Evolutionary conservation across 352 stramenopile species (phyloP).

Genomic region (Pythium guiyangense): DNA sequence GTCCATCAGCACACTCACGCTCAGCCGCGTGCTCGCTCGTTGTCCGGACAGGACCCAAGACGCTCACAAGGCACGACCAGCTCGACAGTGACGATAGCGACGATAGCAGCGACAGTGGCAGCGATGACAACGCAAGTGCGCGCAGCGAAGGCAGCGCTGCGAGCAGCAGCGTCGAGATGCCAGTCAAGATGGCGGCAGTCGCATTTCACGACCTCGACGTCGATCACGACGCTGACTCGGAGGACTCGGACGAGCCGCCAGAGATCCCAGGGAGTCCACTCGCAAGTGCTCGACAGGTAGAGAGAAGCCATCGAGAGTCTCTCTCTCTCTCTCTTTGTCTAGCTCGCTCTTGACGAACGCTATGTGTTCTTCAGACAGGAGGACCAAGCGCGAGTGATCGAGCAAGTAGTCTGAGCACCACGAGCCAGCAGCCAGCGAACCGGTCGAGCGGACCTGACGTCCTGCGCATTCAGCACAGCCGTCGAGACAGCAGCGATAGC

Average conservation of each 20-base stretch:
- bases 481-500: neutral
- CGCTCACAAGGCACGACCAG: neutral
- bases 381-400: neutral
- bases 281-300: conserved; percentile 1
- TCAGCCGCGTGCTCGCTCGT: neutral
- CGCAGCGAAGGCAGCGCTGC: conserved; percentile 11
- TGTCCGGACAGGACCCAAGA: neutral
- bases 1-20: neutral
- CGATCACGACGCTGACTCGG: conserved; percentile 13
- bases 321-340: too few species aligned
- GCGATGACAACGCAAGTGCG: conserved; percentile 7
- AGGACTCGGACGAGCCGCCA: conserved; percentile 45
- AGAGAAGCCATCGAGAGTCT: too few species aligned
- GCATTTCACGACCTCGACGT: conserved; percentile 5
- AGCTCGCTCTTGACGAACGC: neutral
- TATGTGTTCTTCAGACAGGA: neutral
- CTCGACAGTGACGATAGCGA: conserved; percentile 13
- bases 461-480: conserved; percentile 9
- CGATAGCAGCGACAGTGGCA: neutral
- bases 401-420: neutral
- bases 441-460: conserved; percentile 7
- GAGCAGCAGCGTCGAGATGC: conserved; percentile 14
- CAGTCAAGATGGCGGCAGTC: conserved; percentile 4
- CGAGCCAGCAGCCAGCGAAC: neutral
- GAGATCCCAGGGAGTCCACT: conserved; percentile 71